Conservation (phyloP, 306 rosid genomes). For the Quercus cerris region DNA sequence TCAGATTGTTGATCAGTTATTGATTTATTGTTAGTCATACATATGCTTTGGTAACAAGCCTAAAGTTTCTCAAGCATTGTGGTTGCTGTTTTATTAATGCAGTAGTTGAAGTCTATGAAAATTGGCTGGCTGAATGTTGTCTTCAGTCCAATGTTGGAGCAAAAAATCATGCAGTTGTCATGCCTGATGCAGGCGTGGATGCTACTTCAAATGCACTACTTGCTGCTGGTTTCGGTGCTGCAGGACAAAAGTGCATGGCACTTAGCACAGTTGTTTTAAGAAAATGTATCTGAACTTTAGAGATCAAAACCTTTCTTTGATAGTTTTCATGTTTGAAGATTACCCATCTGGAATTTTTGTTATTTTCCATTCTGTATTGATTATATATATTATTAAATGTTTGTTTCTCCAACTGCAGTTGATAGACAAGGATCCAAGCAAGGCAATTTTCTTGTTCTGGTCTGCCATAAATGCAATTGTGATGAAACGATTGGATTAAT, state of each 20-base stretch:
- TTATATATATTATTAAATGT: too few relatives aligned
- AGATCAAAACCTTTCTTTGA: too few relatives aligned
- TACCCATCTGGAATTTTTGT: too few relatives aligned
- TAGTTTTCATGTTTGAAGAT: too few relatives aligned
- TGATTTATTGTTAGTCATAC: constrained; percentile 2
- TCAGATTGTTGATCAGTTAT: not conserved
- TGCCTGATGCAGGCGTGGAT: constrained; percentile 64
- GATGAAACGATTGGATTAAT: too few relatives aligned
- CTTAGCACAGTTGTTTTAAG: constrained; percentile 51
- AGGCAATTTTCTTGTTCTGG: too few relatives aligned
- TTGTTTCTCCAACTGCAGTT: too few relatives aligned
- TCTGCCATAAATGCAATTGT: too few relatives aligned
- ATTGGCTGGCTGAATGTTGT: constrained; percentile 19
- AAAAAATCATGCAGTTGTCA: constrained; percentile 59
- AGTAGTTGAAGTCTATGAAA: constrained; percentile 21
- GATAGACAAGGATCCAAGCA: too few relatives aligned
- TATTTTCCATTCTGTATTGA: too few relatives aligned
- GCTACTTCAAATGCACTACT: constrained; percentile 53
- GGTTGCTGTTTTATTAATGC: constrained; percentile 7
- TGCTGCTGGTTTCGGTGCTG: constrained; percentile 73
- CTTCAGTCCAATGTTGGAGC: constrained; percentile 71
- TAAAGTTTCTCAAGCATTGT: constrained; percentile 19
- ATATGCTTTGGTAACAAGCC: constrained; percentile 4
- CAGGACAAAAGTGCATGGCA: constrained; percentile 66
- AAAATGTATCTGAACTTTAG: too few relatives aligned